Percentiles rank a stretch among this genome's conserved stretches.
Conservation (phyloP, 2,329 filamentous ascomycete species). For the Cercospora sp. region DNA sequence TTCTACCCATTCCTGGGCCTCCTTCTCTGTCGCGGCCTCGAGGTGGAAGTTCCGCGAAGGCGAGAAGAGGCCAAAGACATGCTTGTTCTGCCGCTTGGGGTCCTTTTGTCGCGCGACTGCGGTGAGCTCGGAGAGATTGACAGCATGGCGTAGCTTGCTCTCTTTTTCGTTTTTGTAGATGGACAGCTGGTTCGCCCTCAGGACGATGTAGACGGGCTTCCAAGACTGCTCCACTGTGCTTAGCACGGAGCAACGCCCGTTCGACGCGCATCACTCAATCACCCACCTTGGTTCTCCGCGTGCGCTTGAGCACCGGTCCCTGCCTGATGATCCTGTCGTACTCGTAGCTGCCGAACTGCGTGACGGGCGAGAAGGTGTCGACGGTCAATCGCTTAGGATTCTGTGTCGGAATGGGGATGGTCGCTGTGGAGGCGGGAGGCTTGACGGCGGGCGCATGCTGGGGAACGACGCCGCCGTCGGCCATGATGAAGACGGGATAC, state of each 20-base stretch:
- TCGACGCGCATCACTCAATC: neutral
- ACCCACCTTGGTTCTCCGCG: constrained; percentile 85
- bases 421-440: constrained; percentile 1
- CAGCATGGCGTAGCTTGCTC: constrained; percentile 82
- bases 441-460: constrained; percentile 3
- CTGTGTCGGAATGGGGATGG: neutral
- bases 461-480: constrained; percentile 21
- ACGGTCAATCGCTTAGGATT: constrained; percentile 35
- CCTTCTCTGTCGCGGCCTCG: constrained; percentile 69
- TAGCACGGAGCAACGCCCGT: constrained; percentile 22
- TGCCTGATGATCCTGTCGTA: constrained; percentile 92
- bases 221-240: constrained; percentile 64
- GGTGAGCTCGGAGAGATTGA: constrained; percentile 85
- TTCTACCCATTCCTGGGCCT: constrained; percentile 84
- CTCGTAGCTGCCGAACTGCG: constrained; percentile 92
- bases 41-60: constrained; percentile 90
- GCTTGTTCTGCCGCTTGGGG: constrained; percentile 79
- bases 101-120: constrained; percentile 87
- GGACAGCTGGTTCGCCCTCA: constrained; percentile 85
- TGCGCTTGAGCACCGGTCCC: constrained; percentile 82
- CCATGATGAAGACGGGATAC: constrained; percentile 24
- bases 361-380: constrained; percentile 79
- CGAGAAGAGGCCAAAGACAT: constrained; percentile 91
- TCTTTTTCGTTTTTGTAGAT: constrained; percentile 93
- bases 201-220: constrained; percentile 85